These are phyloP conservation scores for Stentor roeselii DNA, from an alignment of 73 alveolate genomes.

Conservation along the genomic window DNA sequence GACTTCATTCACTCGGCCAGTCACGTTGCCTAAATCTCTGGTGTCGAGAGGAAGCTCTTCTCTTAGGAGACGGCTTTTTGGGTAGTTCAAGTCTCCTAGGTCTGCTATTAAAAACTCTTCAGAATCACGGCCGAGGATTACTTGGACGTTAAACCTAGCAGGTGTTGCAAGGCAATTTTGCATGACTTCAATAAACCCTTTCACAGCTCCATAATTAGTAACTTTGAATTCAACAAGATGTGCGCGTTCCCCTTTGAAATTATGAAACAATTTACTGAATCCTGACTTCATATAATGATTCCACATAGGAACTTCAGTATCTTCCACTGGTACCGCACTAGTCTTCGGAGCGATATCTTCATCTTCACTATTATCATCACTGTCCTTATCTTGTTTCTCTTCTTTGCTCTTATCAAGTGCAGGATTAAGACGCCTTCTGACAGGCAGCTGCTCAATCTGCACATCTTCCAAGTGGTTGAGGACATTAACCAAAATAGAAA, in stretches of 20 bases:
- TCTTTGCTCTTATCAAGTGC: neutral
- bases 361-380: neutral
- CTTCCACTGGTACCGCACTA: neutral
- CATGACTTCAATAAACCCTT: too few species aligned
- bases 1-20: neutral
- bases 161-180: neutral
- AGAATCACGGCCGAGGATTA: neutral
- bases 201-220: neutral
- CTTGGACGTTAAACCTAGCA: neutral
- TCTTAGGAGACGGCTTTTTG: neutral
- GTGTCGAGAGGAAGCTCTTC: neutral
- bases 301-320: slow-evolving; percentile 1
- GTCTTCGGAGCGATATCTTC: slow-evolving; percentile 14
- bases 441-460: neutral
- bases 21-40: neutral
- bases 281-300: neutral
- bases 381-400: neutral
- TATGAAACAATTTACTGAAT: neutral
- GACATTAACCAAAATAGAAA: neutral
- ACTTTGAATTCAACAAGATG: neutral
- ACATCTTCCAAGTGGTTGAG: neutral
- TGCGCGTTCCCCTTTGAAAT: neutral
- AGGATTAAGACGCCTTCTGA: neutral
- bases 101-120: neutral
- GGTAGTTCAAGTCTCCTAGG: neutral